A percentile compares a stretch with the other conserved stretches of the same genome.
These are phyloP conservation scores for Leccinum rimulosum DNA, from an alignment of 768 basidiomycete species.

Conservation along the genomic window DNA sequence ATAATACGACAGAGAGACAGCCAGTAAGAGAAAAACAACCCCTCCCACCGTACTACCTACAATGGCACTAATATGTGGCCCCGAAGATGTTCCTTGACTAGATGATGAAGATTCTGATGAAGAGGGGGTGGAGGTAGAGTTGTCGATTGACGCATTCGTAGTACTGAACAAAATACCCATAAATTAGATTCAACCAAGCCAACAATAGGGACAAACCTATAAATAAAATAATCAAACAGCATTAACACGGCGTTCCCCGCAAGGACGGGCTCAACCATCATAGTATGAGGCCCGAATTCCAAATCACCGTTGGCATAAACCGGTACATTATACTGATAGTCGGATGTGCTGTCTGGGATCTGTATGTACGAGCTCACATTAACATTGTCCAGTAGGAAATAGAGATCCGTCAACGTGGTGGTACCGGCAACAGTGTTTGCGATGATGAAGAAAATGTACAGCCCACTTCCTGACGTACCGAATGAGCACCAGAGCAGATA, in stretches of 20 bases:
- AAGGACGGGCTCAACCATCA: constrained; percentile 10
- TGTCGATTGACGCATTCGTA: background rate
- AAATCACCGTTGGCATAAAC: constrained; percentile 14
- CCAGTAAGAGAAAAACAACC: background rate
- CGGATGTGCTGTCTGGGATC: background rate
- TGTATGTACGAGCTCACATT: constrained; percentile 2
- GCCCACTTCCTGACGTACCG: constrained; percentile 3
- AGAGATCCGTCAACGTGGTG: background rate
- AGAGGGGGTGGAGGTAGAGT: background rate
- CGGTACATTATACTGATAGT: constrained; percentile 14
- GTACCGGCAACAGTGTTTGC: background rate
- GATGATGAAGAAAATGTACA: constrained; percentile 22
- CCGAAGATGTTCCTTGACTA: background rate
- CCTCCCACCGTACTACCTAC: constrained; percentile 8
- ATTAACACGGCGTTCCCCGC: constrained; percentile 1
- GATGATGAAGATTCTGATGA: background rate
- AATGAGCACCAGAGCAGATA: background rate
- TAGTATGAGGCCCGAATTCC: constrained; percentile 2
- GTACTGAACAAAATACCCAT: constrained; percentile 3
- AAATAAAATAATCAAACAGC: constrained; percentile 20
- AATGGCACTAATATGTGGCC: constrained; percentile 1
- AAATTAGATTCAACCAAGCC: background rate
- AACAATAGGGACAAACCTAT: constrained; percentile 10
- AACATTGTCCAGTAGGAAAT: constrained; percentile 9
- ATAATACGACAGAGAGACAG: background rate